Percentiles rank a stretch among this genome's conserved stretches.
These are phyloP conservation scores for Nicotiana sylvestris DNA, from an alignment of 257 asterid species.

Conservation along the genomic window DNA sequence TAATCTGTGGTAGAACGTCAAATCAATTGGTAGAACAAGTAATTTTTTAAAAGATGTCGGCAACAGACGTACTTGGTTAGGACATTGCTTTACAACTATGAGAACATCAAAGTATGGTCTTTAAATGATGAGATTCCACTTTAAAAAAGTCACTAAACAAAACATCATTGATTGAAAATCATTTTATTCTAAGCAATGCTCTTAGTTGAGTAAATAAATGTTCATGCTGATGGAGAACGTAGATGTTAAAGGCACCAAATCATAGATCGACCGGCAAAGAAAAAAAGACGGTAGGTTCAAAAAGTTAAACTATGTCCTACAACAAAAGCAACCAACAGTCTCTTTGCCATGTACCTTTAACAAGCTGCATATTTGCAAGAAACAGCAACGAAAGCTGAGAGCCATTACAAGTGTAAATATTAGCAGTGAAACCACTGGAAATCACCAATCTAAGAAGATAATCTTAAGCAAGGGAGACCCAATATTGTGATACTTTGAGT, in stretches of 20 bases:
- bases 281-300: neutral
- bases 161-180: conserved; percentile 3
- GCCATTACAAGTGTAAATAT: neutral
- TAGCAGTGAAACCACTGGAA: neutral
- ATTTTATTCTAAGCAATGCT: neutral
- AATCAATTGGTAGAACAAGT: neutral
- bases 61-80: neutral
- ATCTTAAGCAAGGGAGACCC: neutral
- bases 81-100: neutral
- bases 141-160: neutral
- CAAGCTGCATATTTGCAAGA: neutral
- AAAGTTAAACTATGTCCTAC: neutral
- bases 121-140: conserved; percentile 9
- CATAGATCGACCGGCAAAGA: neutral
- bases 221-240: neutral
- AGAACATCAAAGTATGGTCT: neutral
- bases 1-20: neutral
- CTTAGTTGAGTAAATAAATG: neutral
- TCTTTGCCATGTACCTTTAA: neutral
- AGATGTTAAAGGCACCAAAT: neutral
- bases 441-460: neutral
- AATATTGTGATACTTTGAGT: neutral
- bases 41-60: neutral
- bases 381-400: neutral
- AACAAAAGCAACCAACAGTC: neutral